Evolutionary conservation across 371 early-diverging fungal genomes (phyloP).

Genomic region (Rhizopus stolonifer): DNA sequence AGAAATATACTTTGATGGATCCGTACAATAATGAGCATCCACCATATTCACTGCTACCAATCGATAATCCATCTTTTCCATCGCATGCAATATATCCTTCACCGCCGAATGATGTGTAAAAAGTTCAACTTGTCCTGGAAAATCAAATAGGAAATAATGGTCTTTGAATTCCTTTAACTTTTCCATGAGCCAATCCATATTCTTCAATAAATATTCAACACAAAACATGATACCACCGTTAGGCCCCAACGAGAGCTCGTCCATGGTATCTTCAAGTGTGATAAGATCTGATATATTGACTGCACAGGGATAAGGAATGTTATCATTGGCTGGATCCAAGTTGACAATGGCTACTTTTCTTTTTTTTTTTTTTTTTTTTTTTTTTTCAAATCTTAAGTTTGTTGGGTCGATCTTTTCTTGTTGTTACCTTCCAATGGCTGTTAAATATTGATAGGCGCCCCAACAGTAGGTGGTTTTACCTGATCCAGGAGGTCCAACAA

Average conservation of each 20-base stretch:
- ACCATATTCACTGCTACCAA: conserved; percentile 92
- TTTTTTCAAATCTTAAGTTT: background rate
- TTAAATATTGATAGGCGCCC: conserved; percentile 89
- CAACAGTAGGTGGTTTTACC: conserved; percentile 98
- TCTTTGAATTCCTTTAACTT: conserved; percentile 75
- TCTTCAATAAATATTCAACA: conserved; percentile 91
- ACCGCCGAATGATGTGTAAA: conserved; percentile 93
- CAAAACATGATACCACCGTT: conserved; percentile 99
- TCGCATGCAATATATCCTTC: conserved; percentile 70
- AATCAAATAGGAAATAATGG: conserved; percentile 95
- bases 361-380: background rate
- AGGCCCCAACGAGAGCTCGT: conserved; percentile 93
- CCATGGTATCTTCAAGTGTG: conserved; percentile 95
- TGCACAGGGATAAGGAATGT: conserved; percentile 82
- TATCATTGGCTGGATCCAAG: conserved; percentile 97
- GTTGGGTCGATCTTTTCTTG: too few relatives aligned
- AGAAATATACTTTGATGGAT: conserved; percentile 90
- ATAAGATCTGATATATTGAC: conserved; percentile 94
- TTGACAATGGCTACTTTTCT: conserved; percentile 92
- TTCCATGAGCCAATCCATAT: conserved; percentile 92
- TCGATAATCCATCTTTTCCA: conserved; percentile 75
- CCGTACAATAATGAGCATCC: conserved; percentile 93
- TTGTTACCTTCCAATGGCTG: conserved; percentile 70
- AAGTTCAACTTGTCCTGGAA: conserved; percentile 99
- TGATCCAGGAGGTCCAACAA: conserved; percentile 97